These are phyloP conservation scores for Hyphopichia pseudoburtonii DNA, from an alignment of 1,139 yeast species.

Conservation along the genomic window DNA sequence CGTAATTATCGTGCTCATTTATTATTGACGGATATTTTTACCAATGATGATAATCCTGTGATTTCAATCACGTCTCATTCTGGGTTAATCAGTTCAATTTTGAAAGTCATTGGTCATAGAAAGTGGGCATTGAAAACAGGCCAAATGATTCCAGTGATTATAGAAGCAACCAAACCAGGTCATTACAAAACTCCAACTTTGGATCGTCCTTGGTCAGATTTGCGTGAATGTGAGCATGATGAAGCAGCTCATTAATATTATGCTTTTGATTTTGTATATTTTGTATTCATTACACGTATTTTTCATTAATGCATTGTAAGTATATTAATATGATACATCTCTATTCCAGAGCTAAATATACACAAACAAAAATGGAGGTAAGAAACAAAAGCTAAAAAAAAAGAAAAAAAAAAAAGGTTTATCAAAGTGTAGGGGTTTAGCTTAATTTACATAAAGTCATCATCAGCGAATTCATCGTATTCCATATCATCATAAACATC, in stretches of 20 bases:
- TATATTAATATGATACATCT: too few relatives aligned
- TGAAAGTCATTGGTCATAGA: constrained; percentile 28
- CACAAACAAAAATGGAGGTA: too few relatives aligned
- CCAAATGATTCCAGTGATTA: constrained; percentile 21
- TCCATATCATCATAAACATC: constrained; percentile 60
- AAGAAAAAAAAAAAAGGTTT: too few relatives aligned
- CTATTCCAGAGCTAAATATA: too few relatives aligned
- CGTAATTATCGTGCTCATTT: constrained; percentile 26
- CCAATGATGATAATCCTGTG: constrained; percentile 21
- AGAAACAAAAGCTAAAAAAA: background rate
- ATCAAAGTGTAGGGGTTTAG: background rate
- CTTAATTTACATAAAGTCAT: constrained; percentile 78
- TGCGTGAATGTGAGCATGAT: background rate
- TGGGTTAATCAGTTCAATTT: constrained; percentile 31
- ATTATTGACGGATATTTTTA: constrained; percentile 32
- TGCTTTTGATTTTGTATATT: too few relatives aligned
- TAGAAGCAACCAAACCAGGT: constrained; percentile 9
- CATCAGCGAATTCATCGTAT: constrained; percentile 64
- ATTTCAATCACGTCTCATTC: constrained; percentile 37
- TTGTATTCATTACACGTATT: background rate
- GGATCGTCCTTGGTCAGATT: constrained; percentile 9
- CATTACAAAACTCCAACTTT: constrained; percentile 6
- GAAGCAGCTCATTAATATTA: too few relatives aligned
- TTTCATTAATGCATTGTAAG: too few relatives aligned
- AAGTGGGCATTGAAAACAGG: constrained; percentile 20